Evolutionary conservation across 768 basidiomycete genomes (phyloP).

Genomic region (Mycena chlorophos): DNA sequence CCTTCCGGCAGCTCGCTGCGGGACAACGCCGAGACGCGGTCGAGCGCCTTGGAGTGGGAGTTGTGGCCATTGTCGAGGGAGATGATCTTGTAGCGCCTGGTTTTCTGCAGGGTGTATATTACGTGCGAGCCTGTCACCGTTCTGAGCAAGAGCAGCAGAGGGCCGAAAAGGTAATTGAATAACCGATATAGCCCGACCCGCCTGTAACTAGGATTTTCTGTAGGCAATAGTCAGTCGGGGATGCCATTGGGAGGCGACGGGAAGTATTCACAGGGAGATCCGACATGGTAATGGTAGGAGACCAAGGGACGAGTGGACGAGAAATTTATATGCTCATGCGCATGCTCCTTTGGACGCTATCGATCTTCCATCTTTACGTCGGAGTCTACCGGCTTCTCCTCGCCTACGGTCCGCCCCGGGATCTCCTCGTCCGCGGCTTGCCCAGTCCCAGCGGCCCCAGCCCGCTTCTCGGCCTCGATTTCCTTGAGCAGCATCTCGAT

Average conservation of each 20-base stretch:
- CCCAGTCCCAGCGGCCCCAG: constrained; percentile 34
- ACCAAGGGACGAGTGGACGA: background rate
- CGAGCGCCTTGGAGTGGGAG: constrained; percentile 73
- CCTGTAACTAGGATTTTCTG: constrained; percentile 19
- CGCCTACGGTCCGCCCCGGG: constrained; percentile 25
- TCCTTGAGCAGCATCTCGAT: constrained; percentile 52
- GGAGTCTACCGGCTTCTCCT: constrained; percentile 30
- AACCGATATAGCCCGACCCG: constrained; percentile 20
- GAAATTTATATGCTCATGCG: background rate
- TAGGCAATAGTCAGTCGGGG: constrained; percentile 4
- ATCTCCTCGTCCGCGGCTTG: constrained; percentile 37
- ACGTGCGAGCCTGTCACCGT: constrained; percentile 81
- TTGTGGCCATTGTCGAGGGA: constrained; percentile 96
- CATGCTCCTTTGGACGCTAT: constrained; percentile 20
- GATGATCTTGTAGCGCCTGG: constrained; percentile 87
- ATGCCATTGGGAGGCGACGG: background rate
- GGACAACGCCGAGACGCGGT: constrained; percentile 79
- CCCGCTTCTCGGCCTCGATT: constrained; percentile 47
- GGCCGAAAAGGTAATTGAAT: constrained; percentile 17
- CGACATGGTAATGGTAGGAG: constrained; percentile 18
- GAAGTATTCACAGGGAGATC: constrained; percentile 11
- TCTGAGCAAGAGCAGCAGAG: background rate
- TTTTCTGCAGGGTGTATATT: constrained; percentile 81
- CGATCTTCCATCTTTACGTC: constrained; percentile 55
- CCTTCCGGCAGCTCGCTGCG: constrained; percentile 65